Evolutionary conservation across 345 rosid genomes (phyloP).

Genomic region (Sisymbrium irio): DNA sequence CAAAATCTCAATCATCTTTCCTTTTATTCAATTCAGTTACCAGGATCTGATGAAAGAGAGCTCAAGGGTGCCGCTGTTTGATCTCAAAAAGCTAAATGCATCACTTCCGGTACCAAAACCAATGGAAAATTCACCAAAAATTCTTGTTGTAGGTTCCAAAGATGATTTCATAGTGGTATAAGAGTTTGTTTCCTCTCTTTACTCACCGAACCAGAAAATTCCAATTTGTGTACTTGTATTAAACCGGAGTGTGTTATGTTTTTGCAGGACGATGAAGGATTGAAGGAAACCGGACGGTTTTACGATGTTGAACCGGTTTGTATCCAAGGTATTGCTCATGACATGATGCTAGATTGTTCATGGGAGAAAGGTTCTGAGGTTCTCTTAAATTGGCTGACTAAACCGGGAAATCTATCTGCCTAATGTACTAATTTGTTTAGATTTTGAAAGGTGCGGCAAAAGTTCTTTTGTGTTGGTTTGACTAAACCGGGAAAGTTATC

Average conservation of each 20-base stretch:
- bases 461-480: no score
- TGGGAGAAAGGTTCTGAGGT: slow-evolving; percentile 71
- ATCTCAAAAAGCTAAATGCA: slow-evolving; percentile 77
- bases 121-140: slow-evolving; percentile 42
- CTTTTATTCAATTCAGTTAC: slow-evolving; percentile 45
- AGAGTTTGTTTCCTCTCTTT: background rate
- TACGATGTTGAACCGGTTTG: slow-evolving; percentile 58
- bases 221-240: background rate
- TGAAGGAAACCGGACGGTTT: slow-evolving; percentile 61
- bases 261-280: slow-evolving; percentile 61
- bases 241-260: background rate
- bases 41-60: slow-evolving; percentile 78
- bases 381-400: slow-evolving; percentile 34
- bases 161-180: slow-evolving; percentile 82
- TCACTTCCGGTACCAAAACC: slow-evolving; percentile 80
- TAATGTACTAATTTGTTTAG: no score
- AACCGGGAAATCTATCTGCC: background rate
- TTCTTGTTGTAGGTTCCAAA: slow-evolving; percentile 73
- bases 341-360: slow-evolving; percentile 82
- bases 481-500: background rate
- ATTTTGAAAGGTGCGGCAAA: no score
- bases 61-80: slow-evolving; percentile 72
- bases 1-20: background rate
- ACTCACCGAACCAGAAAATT: background rate
- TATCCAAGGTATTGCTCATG: slow-evolving; percentile 77